Base-by-base conservation (phyloP, 345 rosid species). In the Durio zibethinus region DNA sequence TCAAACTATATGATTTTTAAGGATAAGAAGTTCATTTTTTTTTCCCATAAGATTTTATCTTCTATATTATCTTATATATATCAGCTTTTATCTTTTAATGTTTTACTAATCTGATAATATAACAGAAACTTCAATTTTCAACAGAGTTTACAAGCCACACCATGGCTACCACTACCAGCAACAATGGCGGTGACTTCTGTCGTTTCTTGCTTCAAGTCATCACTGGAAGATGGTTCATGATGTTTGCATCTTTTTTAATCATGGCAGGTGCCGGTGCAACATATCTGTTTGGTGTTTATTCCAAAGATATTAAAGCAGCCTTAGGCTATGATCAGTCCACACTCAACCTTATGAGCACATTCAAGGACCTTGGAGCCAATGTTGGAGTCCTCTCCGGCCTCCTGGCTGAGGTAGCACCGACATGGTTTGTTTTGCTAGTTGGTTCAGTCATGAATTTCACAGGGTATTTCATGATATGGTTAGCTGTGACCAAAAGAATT, bases 401-500 rank as follows among this genome's bases (percentile, higher is more conserved):
- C 12, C 82, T 90, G 73, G 85, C 85, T 67, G 94, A 90, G 83
- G 82, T 89, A 16, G 80, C 94, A 1, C 94, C 92, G 0, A 89
- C 94, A 0, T 90, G 94, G 94, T 87, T 86, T 29, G 90, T 87
- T 20, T 84, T 90, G 10, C 33, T 77, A 5, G 40, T 87, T 0
- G 94, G 92, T 5, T 83, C 90, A 0, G 73, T 83, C 68, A 72
- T 90, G 76, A 90, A 89, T 76, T 84, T 90, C 63, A 73, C 78
- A 14, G 94, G 94, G 11, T 90, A 88, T 82, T 82, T 87, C 83
- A 87, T 90, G 92, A 87, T 90, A 0, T 90, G 92, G 94, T 79
- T 85, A 0, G 82, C 92, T 31, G 94, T 89, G 48, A 80, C 88
- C 45, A 75, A 69, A 31, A 83, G 45, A 47, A 79, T 89, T 1